These are phyloP conservation scores for Cladophialophora chaetospira DNA, from an alignment of 2,329 filamentous ascomycete genomes.

Conservation along the genomic window DNA sequence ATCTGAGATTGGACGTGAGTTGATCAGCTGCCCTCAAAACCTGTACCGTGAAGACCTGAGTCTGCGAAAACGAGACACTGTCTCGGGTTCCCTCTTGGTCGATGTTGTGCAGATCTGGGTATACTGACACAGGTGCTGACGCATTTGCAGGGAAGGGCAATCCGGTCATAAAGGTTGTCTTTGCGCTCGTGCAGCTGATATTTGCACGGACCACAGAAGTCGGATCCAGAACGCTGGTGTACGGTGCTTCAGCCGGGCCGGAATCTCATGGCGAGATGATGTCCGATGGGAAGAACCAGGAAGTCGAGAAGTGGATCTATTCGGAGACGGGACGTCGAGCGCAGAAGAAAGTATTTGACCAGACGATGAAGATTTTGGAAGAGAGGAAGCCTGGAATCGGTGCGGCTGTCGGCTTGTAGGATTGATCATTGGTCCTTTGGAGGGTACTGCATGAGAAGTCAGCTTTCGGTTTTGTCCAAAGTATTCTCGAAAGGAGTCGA, in stretches of 20 bases:
- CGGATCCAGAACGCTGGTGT: slow-evolving; percentile 31
- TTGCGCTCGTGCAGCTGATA: slow-evolving; percentile 8
- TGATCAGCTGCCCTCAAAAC: too few species aligned
- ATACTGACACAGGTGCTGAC: too few species aligned
- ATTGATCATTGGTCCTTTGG: too few species aligned
- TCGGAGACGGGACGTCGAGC: slow-evolving; percentile 42
- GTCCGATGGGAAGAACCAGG: slow-evolving; percentile 24
- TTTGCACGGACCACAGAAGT: slow-evolving; percentile 30
- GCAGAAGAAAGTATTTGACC: slow-evolving; percentile 47
- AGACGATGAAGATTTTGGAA: slow-evolving; percentile 47
- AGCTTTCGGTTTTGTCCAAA: too few species aligned
- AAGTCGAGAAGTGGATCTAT: slow-evolving; percentile 41
- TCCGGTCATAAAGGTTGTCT: neutral
- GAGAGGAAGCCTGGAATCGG: slow-evolving; percentile 42
- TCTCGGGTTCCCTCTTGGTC: too few species aligned
- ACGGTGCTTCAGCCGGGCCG: slow-evolving; percentile 20
- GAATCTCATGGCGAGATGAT: slow-evolving; percentile 23
- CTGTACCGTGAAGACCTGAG: too few species aligned
- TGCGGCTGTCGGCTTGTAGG: slow-evolving; percentile 9
- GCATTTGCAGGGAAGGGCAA: too few species aligned
- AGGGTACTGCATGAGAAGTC: too few species aligned
- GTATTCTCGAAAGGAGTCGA: too few species aligned
- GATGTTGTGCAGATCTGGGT: too few species aligned
- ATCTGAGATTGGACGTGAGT: slow-evolving; percentile 25
- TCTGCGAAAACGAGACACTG: too few species aligned